Base-by-base conservation (phyloP, 2,329 filamentous ascomycete species). In the Epichloe sibirici region DNA sequence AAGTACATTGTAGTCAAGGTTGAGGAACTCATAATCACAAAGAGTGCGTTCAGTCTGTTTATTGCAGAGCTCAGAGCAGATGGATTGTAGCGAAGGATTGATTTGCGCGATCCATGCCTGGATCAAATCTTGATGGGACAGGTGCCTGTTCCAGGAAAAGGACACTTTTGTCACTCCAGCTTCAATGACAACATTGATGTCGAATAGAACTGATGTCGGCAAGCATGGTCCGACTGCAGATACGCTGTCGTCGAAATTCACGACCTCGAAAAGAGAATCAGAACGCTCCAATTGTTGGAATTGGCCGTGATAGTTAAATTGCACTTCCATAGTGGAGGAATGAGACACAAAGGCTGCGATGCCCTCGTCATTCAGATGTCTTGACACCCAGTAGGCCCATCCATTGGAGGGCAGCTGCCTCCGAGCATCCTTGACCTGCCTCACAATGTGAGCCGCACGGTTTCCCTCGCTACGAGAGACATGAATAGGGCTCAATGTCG, bases 401-500 rank as follows among this genome's bases (percentile, higher is more conserved):
- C 52, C 51, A 45, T 53, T 51, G 17, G 38, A 25, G 3, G 49
- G 38, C 35, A 49, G 31, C 13, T 45, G 4, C 49, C 47, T 42
- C 21, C 51, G 12, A 7, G 25, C n/a, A 48, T 51, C 48, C 31
- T 51, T 51, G n/a, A 51, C 44, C 9, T 34, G 28, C 44, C 50
- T 28, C 31, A 31, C 28, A n/a, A 47, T 35, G 35, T 47, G 38
- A 25, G 37, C 37, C 43, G 23, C 7, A 13, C 28, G 17, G 4
- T 43, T 12, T 3, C 23, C 28, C 5, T 34, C 37, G 12, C 11
- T 35, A 8, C 50, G 50, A 17, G 47, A 35, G 13, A 56, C 31
- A 2, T 52, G 49, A 5, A 66, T 51, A 1, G 68, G 67, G 25
- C 56, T 61, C n/a, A 70, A 57, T 2, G 64, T 65, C 1, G 68